Base-by-base conservation (phyloP, 2,329 filamentous ascomycete species). In the Penicillium sclerotigenum region DNA sequence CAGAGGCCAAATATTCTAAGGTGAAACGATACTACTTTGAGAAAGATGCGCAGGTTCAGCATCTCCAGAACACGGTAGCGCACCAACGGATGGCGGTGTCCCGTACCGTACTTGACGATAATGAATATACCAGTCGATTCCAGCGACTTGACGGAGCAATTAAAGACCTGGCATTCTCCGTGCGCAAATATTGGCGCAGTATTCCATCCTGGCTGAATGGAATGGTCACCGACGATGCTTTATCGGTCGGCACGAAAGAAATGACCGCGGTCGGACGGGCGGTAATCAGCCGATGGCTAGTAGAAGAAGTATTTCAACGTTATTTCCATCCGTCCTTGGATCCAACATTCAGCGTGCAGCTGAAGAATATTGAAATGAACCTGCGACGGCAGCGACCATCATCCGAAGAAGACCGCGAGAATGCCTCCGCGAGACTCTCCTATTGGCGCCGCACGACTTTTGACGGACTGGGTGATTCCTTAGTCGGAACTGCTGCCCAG, bases 1-100 rank as follows among this genome's bases (percentile, higher is more conserved):
- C 61, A 96, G 92, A 94, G 69, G 86, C 85, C 64, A 99, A 99
- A 78, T 99, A 99, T 73, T 95, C 95, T 73, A 96, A 97, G 71
- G 93, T 99, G 56, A 99, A 99, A 79, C 87, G 91, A 54, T 89
- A 97, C 67, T 99, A 97, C 72, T 97, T 97, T 73, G 94, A 97
- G 62, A 88, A 96, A 66, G 89, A 87, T 63, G 82, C 86, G 18
- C 92, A 97, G 74, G 89, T 97, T 24, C 93, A 97, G 73, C 89
- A 94, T 67, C 82, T 99, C 18, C 94, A 99, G 73, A 97, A 99
- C 73, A 94, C 91, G n/a, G 84, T 99, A 51, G 94, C 94, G 56
- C 94, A 96, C 73, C 94, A 97, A 75, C 88, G 93, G 56, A 87
- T 99, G 73, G 94, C 94, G 3, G 89, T 95, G 71, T 97, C 93